Conservation (phyloP, 257 asterid genomes). For the Cynanchum wilfordii region DNA sequence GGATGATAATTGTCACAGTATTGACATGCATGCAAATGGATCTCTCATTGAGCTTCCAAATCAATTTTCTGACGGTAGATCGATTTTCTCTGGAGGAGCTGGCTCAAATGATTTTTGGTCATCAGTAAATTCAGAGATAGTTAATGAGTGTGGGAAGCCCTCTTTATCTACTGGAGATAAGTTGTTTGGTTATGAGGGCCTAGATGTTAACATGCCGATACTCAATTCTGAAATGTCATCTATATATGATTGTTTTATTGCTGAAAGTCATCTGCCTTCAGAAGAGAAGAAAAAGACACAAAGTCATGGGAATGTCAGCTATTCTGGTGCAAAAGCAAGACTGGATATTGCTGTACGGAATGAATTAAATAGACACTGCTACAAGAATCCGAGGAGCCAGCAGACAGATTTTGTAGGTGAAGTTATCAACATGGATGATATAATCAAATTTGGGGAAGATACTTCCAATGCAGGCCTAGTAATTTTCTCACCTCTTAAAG, state of each 20-base stretch:
- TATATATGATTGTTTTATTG: conserved; percentile 34
- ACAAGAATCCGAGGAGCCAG: conserved; percentile 32
- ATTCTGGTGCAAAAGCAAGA: conserved; percentile 38
- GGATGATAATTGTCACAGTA: conserved; percentile 29
- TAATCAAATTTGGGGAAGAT: conserved; percentile 36
- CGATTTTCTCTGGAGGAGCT: conserved; percentile 35
- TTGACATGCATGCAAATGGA: conserved; percentile 32
- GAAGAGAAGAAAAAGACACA: conserved; percentile 32
- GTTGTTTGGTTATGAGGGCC: conserved; percentile 25
- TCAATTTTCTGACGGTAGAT: conserved; percentile 35
- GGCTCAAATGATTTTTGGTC: conserved; percentile 41
- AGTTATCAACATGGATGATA: conserved; percentile 53
- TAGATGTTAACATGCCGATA: conserved; percentile 30
- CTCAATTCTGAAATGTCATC: conserved; percentile 31
- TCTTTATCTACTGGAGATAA: conserved; percentile 39
- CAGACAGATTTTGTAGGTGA: conserved; percentile 56
- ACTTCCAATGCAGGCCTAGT: conserved; percentile 25
- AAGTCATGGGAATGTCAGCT: conserved; percentile 28
- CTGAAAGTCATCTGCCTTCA: conserved; percentile 34
- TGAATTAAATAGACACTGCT: conserved; percentile 26
- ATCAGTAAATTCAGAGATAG: conserved; percentile 33
- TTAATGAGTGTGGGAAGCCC: conserved; percentile 35
- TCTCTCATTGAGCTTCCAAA: conserved; percentile 38
- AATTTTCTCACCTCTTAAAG: conserved; percentile 36
- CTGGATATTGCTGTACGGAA: conserved; percentile 26